Evolutionary conservation across 2,329 filamentous ascomycete genomes (phyloP), one percentile per base, ranked within the genome.

Genomic region (Ascochyta rabiei): DNA sequence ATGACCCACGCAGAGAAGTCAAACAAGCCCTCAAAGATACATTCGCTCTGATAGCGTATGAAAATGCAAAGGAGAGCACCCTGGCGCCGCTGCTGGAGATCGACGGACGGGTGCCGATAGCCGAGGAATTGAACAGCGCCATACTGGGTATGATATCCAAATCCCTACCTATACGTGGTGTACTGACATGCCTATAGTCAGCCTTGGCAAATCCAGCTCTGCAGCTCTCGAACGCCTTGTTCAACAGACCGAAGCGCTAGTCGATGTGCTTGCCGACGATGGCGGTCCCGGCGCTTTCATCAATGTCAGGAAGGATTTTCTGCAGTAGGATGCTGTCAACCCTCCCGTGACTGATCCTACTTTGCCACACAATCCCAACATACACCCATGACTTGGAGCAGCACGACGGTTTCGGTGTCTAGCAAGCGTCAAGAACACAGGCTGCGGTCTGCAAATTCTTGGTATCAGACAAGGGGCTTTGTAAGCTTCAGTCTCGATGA

Each of bases 61-160:
- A 85, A 31, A 90, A 97, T 69, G 90, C 93, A 0, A 81, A 89
- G 15, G 86, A 87, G 63, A 91, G 90, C 59, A 85, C 89, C 55
- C 84, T 97, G 54, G 87, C 88, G 15, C 88, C 91, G 69, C 78
- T 97, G 56, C 79, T 99, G 53, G 90, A 96, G 66, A 81, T 84
- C 34, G 85, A 84, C 47, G 91, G 90, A 1, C 82, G 95, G 38
- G 85, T 87, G 16, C 82, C 86, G 16, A 91, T 98, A 35, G 93
- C 93, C 8, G 95, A 99, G 77, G 93, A 96, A 74, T 80, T 99
- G 52, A 98, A 98, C 75, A 90, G 91, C 57, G 93, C 91, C 41
- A 96, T 99, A 66, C 76, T 99, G 56, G 86, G 92, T 96, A 68
- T 39, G 64, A 70, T 19, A 18, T 16, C 31, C 24, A 44, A 6